Percentiles rank a stretch among this genome's conserved stretches.
These are phyloP conservation scores for Sarcodon sp. DNA, from an alignment of 768 basidiomycete genomes.

Conservation along the genomic window DNA sequence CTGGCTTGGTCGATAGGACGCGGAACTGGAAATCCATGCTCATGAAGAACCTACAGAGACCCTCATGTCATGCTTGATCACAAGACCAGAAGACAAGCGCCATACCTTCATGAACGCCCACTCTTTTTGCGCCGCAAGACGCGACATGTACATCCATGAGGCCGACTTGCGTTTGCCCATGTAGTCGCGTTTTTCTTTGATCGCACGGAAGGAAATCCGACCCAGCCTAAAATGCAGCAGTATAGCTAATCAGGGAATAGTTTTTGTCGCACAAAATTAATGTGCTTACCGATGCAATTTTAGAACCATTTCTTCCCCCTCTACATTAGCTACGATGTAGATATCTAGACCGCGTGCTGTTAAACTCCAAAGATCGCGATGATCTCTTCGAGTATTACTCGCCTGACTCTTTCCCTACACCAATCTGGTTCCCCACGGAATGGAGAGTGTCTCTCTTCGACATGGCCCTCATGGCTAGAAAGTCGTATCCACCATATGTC, in stretches of 20 bases:
- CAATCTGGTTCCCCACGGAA: conserved; percentile 95
- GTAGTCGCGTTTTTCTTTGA: conserved; percentile 95
- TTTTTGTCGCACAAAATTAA: too few relatives aligned
- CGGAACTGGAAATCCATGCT: conserved; percentile 90
- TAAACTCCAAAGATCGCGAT: background rate
- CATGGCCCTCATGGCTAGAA: conserved; percentile 84
- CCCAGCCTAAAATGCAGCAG: conserved; percentile 49
- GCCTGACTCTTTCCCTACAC: conserved; percentile 98
- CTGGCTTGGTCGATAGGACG: conserved; percentile 88
- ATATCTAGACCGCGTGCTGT: conserved; percentile 44
- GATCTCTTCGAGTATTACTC: conserved; percentile 7
- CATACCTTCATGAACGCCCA: conserved; percentile 97
- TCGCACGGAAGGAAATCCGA: conserved; percentile 92
- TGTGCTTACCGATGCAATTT: conserved; percentile 81
- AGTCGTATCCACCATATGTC: conserved; percentile 99
- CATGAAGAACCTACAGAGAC: conserved; percentile 62
- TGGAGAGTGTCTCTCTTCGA: conserved; percentile 82
- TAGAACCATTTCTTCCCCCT: conserved; percentile 78
- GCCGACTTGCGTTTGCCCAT: conserved; percentile 91
- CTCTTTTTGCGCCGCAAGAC: conserved; percentile 93
- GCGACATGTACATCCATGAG: conserved; percentile 99
- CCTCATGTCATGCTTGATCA: background rate
- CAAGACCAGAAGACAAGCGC: background rate
- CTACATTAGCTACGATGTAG: conserved; percentile 77
- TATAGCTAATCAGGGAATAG: background rate